Conservation (phyloP, 2,329 filamentous ascomycete genomes). For the Drechslerella coelobrocha region DNA sequence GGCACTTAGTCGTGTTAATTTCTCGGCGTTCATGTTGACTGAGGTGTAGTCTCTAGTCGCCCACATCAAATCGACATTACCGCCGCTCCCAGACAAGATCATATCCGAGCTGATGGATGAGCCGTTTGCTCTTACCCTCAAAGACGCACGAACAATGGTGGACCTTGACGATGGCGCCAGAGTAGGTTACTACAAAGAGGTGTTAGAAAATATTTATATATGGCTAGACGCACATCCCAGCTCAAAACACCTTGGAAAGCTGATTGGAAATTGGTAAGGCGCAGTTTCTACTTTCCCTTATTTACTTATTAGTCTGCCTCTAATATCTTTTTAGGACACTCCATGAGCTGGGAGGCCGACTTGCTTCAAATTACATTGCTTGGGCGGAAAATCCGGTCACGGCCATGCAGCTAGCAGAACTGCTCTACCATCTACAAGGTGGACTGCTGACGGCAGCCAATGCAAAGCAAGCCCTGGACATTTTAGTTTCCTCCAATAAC, state of each 20-base stretch:
- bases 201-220: slow-evolving; percentile 19
- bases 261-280: slow-evolving; percentile 65
- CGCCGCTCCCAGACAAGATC: slow-evolving; percentile 74
- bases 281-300: slow-evolving; percentile 50
- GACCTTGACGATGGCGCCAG: slow-evolving; percentile 78
- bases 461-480: slow-evolving; percentile 37
- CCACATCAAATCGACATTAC: slow-evolving; percentile 69
- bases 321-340: slow-evolving; percentile 58
- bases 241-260: slow-evolving; percentile 59
- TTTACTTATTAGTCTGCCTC: neutral
- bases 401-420: slow-evolving; percentile 59
- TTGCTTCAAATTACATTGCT: slow-evolving; percentile 57
- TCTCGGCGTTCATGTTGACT: slow-evolving; percentile 47
- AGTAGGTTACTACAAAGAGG: slow-evolving; percentile 71
- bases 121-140: slow-evolving; percentile 73
- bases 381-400: slow-evolving; percentile 60
- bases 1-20: neutral
- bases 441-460: slow-evolving; percentile 60
- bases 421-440: slow-evolving; percentile 59
- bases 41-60: slow-evolving; percentile 66
- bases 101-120: slow-evolving; percentile 67
- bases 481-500: slow-evolving; percentile 14
- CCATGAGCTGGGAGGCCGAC: slow-evolving; percentile 63
- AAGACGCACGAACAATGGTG: slow-evolving; percentile 83
- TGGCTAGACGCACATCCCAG: slow-evolving; percentile 53